Percentiles rank a stretch among this genome's conserved stretches.
phyloP scores from a whole-genome alignment of 2,329 filamentous ascomycete species.

The Colletotrichum chlorophyti region DNA sequence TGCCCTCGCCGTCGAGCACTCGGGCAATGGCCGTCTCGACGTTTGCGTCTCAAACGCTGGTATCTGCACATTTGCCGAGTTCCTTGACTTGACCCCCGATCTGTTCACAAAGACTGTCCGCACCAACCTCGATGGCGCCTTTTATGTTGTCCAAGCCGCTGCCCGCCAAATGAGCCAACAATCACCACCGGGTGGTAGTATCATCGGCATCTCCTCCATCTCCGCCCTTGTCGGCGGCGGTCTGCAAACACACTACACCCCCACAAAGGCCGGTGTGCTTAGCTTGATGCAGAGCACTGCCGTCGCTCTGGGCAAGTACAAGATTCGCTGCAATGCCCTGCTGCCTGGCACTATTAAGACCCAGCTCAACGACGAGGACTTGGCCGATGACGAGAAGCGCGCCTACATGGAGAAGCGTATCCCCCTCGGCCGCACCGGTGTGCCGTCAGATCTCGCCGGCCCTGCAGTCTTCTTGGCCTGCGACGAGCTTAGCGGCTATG shows the following conservation, averaged over 20 bases:
- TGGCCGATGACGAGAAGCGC: constrained; percentile 75
- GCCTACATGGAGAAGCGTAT: constrained; percentile 83
- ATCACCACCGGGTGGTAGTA: constrained; percentile 73
- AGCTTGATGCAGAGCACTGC: constrained; percentile 86
- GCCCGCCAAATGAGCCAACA: constrained; percentile 80
- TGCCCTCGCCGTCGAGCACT: constrained; percentile 65
- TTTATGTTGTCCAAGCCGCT: constrained; percentile 85
- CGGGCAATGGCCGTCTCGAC: constrained; percentile 65
- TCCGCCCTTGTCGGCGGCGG: constrained; percentile 80
- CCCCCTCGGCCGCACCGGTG: constrained; percentile 77
- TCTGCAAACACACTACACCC: constrained; percentile 83
- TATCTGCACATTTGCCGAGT: constrained; percentile 87
- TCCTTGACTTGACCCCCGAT: constrained; percentile 74
- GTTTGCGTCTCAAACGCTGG: constrained; percentile 90
- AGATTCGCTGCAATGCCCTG: constrained; percentile 83
- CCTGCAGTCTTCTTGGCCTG: constrained; percentile 86
- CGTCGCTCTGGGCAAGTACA: constrained; percentile 77
- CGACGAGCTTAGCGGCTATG: constrained; percentile 79
- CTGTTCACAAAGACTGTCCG: constrained; percentile 75
- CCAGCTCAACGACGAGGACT: constrained; percentile 83
- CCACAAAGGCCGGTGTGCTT: constrained; percentile 83
- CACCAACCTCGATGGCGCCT: constrained; percentile 88
- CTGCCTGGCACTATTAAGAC: constrained; percentile 85
- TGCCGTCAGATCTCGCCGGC: constrained; percentile 77
- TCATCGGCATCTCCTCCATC: constrained; percentile 79